Conservation (phyloP, 139 green algal species). For the Coccomyxa sp. region DNA sequence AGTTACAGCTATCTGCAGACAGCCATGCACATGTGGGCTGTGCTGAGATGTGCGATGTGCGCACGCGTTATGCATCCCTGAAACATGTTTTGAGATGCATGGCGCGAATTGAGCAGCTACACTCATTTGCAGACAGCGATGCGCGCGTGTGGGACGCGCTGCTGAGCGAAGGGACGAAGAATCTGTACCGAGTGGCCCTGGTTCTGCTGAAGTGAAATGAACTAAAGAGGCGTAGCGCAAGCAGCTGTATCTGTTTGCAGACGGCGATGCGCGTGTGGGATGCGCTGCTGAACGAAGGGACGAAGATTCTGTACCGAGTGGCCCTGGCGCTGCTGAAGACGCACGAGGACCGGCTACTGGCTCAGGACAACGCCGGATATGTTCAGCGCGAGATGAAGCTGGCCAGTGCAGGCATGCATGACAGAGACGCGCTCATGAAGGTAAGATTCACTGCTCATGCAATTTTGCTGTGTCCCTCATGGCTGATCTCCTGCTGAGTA, state of each 20-base stretch:
- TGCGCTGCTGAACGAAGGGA: slow-evolving; percentile 59
- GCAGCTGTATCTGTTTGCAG: slow-evolving; percentile 17
- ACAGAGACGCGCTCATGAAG: slow-evolving; percentile 70
- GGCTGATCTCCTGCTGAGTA: not conserved
- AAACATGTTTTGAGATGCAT: too few species aligned
- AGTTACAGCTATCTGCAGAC: too few species aligned
- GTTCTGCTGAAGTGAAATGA: too few species aligned
- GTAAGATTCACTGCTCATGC: not conserved
- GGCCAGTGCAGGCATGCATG: slow-evolving; percentile 38
- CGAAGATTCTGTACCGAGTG: slow-evolving; percentile 80
- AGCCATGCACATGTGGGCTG: too few species aligned
- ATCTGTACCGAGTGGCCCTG: too few species aligned
- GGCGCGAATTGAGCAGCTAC: too few species aligned
- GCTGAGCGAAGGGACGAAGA: slow-evolving; percentile 68
- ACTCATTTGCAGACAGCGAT: slow-evolving; percentile 28
- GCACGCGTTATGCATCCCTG: too few species aligned
- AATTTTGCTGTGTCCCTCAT: not conserved
- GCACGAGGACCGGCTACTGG: slow-evolving; percentile 53
- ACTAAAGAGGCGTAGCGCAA: too few species aligned
- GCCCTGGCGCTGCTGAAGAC: slow-evolving; percentile 77
- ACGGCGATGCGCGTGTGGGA: slow-evolving; percentile 60
- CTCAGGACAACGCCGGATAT: slow-evolving; percentile 55
- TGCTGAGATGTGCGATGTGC: too few species aligned
- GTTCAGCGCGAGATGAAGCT: slow-evolving; percentile 50
- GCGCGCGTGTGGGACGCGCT: slow-evolving; percentile 64